A percentile compares a stretch with the other conserved stretches of the same genome.
These are phyloP conservation scores for Mentha longifolia DNA, from an alignment of 257 asterid genomes.

Conservation along the genomic window DNA sequence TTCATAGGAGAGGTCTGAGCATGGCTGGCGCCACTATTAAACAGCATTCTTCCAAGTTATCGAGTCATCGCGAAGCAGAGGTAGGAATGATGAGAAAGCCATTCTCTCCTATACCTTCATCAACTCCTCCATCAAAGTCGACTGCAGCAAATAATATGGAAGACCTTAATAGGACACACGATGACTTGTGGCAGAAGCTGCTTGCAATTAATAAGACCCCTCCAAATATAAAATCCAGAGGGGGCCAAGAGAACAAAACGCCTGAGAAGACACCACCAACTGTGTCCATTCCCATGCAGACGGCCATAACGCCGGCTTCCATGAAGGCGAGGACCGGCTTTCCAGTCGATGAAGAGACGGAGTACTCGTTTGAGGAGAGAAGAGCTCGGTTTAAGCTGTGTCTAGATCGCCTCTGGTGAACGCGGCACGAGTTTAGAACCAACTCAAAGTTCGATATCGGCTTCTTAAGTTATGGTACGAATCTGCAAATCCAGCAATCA, in stretches of 20 bases:
- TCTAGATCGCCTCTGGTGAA: constrained; percentile 41
- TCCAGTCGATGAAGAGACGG: constrained; percentile 62
- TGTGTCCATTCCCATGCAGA: constrained; percentile 66
- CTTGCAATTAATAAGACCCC: constrained; percentile 56
- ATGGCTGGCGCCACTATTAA: constrained; percentile 53
- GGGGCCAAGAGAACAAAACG: constrained; percentile 67
- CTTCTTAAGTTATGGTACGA: neutral
- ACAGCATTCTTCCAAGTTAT: constrained; percentile 39
- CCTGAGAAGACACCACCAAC: constrained; percentile 68
- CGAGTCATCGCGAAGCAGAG: constrained; percentile 46
- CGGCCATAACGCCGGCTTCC: constrained; percentile 59
- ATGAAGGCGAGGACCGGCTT: constrained; percentile 41
- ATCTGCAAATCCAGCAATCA: constrained; percentile 9
- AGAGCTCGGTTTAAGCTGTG: constrained; percentile 66
- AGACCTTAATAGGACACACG: constrained; percentile 53
- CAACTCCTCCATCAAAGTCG: constrained; percentile 62
- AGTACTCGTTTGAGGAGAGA: constrained; percentile 90
- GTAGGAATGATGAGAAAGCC: constrained; percentile 58
- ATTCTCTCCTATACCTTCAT: constrained; percentile 73
- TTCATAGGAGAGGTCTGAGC: constrained; percentile 67
- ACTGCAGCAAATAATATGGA: constrained; percentile 53
- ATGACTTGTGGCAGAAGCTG: constrained; percentile 52
- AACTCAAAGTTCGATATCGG: neutral
- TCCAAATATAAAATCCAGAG: constrained; percentile 40
- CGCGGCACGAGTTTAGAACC: constrained; percentile 33